These are phyloP conservation scores for Camelina laxa DNA, from an alignment of 345 rosid genomes.

Conservation along the genomic window DNA sequence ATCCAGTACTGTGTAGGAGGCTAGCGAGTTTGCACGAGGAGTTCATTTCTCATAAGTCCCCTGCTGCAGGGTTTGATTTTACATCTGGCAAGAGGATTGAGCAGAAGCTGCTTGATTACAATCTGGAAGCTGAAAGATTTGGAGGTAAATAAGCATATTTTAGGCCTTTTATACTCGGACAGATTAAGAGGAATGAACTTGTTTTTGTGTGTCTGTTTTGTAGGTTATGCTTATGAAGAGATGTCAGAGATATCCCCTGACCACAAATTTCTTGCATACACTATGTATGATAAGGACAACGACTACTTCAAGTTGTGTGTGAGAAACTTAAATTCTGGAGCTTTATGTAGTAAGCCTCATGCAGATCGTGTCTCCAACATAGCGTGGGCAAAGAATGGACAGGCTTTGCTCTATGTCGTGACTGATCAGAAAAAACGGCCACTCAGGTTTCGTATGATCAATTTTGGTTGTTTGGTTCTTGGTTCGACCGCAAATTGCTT, in stretches of 20 bases:
- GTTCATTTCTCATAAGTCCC: constrained; percentile 77
- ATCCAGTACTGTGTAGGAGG: constrained; percentile 80
- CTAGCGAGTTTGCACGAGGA: constrained; percentile 76
- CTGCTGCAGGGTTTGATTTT: constrained; percentile 85
- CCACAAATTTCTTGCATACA: constrained; percentile 92
- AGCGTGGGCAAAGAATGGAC: constrained; percentile 92
- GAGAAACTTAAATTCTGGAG: constrained; percentile 87
- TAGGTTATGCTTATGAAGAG: constrained; percentile 96
- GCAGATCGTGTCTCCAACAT: constrained; percentile 81
- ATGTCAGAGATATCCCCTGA: constrained; percentile 90
- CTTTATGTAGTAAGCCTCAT: constrained; percentile 89
- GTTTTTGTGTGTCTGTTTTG: background rate
- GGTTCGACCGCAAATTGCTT: constrained; percentile 19
- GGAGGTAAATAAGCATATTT: constrained; percentile 59
- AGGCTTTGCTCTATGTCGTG: constrained; percentile 83
- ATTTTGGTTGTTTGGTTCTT: constrained; percentile 19
- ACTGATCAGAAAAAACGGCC: constrained; percentile 90
- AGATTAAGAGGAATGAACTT: constrained; percentile 12
- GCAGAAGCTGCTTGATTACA: constrained; percentile 93
- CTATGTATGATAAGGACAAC: constrained; percentile 95
- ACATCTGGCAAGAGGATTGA: constrained; percentile 87
- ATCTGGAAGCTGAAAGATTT: constrained; percentile 93
- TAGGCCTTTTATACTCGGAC: background rate
- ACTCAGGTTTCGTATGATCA: constrained; percentile 51
- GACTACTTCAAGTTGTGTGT: constrained; percentile 79